Evolutionary conservation across 2,329 filamentous ascomycete species (phyloP).

Genomic region (Paracamarosporium sp.): DNA sequence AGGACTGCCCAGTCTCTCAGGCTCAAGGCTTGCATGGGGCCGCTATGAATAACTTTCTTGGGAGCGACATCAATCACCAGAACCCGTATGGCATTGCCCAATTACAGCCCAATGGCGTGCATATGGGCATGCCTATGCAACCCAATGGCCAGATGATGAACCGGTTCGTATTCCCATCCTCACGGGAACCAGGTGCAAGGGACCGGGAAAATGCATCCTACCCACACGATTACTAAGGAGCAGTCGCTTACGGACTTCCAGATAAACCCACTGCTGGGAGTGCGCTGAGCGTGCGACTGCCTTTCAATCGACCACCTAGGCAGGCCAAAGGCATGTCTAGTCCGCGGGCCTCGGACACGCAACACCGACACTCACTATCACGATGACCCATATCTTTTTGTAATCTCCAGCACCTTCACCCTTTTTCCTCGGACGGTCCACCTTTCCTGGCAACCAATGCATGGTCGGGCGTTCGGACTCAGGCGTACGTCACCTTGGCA

Average conservation of each 20-base stretch:
- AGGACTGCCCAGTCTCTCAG: conserved; percentile 92
- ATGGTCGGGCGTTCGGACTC: conserved; percentile 30
- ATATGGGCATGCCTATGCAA: conserved; percentile 49
- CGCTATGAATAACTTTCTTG: conserved; percentile 58
- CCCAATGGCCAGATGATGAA: conserved; percentile 44
- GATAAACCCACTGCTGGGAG: conserved; percentile 31
- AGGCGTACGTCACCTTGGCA: conserved; percentile 35
- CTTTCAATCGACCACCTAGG: conserved; percentile 4
- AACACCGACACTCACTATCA: conserved; percentile 10
- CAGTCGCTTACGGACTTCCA: conserved; percentile 37
- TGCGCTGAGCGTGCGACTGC: conserved; percentile 20
- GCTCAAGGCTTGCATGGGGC: conserved; percentile 72
- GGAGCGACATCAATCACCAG: conserved; percentile 52
- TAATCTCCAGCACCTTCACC: conserved; percentile 36
- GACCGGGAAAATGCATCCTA: conserved; percentile 37
- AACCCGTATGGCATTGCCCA: conserved; percentile 59
- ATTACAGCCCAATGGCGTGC: conserved; percentile 49
- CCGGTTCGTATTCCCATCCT: conserved; percentile 43
- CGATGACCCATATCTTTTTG: conserved; percentile 27
- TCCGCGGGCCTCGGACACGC: conserved; percentile 10
- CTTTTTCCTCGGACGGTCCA: conserved; percentile 26
- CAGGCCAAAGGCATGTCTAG: conserved; percentile 16
- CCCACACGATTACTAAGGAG: conserved; percentile 29
- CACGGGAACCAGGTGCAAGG: conserved; percentile 26
- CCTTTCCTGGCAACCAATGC: conserved; percentile 30